phyloP scores from a whole-genome alignment of 805 yeast species.

The Saccharomyces paradoxus region DNA sequence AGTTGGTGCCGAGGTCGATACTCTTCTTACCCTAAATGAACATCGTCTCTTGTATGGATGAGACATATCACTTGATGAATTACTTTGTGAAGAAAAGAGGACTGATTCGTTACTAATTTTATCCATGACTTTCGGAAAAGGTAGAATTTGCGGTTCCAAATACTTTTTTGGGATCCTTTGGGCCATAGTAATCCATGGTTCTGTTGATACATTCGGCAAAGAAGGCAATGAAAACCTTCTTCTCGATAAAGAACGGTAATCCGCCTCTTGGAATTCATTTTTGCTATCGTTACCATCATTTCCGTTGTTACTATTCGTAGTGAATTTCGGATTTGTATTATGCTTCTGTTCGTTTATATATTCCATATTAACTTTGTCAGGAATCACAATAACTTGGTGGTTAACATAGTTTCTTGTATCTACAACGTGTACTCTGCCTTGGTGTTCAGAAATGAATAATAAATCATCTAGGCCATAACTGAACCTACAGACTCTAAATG shows the following conservation, averaged over 20 bases:
- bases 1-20: slow-evolving; percentile 13
- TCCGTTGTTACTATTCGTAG: background rate
- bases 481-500: slow-evolving; percentile 58
- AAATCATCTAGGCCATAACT: slow-evolving; percentile 66
- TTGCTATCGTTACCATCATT: background rate
- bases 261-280: background rate
- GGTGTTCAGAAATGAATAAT: slow-evolving; percentile 72
- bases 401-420: slow-evolving; percentile 67
- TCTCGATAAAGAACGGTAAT: slow-evolving; percentile 1
- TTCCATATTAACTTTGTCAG: slow-evolving; percentile 29
- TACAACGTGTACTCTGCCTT: slow-evolving; percentile 76
- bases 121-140: slow-evolving; percentile 24
- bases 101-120: slow-evolving; percentile 12
- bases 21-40: slow-evolving; percentile 22
- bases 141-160: slow-evolving; percentile 26
- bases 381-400: slow-evolving; percentile 69
- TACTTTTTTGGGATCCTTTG: slow-evolving; percentile 22
- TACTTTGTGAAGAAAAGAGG: background rate
- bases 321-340: background rate
- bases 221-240: slow-evolving; percentile 19
- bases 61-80: background rate
- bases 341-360: slow-evolving; percentile 3
- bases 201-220: slow-evolving; percentile 4
- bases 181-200: slow-evolving; percentile 26
- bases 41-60: slow-evolving; percentile 5